Percentiles rank a stretch among this genome's conserved stretches.
Conservation (phyloP, 2,329 filamentous ascomycete genomes). For the Paraphoma sp. region DNA sequence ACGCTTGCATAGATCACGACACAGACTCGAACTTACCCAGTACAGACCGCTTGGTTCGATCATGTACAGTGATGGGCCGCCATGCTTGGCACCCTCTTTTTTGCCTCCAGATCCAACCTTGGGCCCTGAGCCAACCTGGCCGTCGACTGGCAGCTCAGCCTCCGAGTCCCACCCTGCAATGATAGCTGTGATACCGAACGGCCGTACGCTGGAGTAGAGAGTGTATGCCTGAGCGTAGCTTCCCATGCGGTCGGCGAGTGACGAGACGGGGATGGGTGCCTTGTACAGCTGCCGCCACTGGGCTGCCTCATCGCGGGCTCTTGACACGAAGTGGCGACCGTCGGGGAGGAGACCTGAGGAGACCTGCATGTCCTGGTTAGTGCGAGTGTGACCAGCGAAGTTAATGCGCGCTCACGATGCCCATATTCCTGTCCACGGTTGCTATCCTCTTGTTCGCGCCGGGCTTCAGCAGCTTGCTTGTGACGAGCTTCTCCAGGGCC, state of each 20-base stretch:
- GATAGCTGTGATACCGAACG: constrained; percentile 96
- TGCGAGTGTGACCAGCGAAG: neutral
- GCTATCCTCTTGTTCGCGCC: constrained; percentile 97
- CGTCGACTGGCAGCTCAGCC: constrained; percentile 83
- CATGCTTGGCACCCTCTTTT: constrained; percentile 74
- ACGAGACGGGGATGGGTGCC: constrained; percentile 85
- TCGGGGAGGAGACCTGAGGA: constrained; percentile 95
- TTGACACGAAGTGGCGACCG: constrained; percentile 91
- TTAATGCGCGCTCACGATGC: constrained; percentile 70
- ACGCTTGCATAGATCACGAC: neutral
- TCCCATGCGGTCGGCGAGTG: constrained; percentile 91
- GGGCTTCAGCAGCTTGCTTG: constrained; percentile 92
- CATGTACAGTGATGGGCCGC: constrained; percentile 96
- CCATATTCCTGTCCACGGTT: constrained; percentile 90
- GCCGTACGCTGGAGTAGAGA: constrained; percentile 93
- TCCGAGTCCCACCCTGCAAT: constrained; percentile 93
- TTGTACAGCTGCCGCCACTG: constrained; percentile 95
- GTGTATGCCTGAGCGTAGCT: constrained; percentile 97
- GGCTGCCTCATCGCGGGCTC: constrained; percentile 90
- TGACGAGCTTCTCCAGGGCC: constrained; percentile 94
- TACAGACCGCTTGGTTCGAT: constrained; percentile 96
- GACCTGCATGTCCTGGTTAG: constrained; percentile 64
- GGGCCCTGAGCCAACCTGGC: constrained; percentile 85
- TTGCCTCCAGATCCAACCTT: constrained; percentile 83
- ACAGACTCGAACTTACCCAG: constrained; percentile 67